Conservation (phyloP, 73 alveolate species). For the Paramecium sexaurelia region DNA sequence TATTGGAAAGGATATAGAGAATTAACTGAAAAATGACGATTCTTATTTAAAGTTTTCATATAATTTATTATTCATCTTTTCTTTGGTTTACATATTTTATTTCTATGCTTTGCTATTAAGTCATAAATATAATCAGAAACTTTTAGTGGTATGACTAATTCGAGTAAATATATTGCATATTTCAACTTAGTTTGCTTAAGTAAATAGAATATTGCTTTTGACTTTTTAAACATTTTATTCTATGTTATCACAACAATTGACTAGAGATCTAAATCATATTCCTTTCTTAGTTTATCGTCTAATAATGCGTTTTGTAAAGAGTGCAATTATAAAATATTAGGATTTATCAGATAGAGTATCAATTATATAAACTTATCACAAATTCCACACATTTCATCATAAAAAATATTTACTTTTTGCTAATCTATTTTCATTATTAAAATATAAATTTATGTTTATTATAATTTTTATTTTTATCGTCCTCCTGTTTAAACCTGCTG, state of each 20-base stretch:
- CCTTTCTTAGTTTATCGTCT: background rate
- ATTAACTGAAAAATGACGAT: slow-evolving; percentile 81
- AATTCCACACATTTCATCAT: slow-evolving; percentile 54
- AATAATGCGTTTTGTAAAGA: slow-evolving; percentile 1
- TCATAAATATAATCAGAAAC: background rate
- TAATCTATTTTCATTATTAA: background rate
- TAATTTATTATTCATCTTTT: background rate
- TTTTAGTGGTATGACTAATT: background rate
- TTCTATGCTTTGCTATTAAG: background rate
- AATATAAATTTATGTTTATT: background rate
- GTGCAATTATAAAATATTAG: background rate
- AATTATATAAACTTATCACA: slow-evolving; percentile 13
- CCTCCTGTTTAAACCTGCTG: background rate
- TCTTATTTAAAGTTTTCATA: background rate
- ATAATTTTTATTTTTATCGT: background rate
- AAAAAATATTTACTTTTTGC: slow-evolving; percentile 17
- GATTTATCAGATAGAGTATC: background rate
- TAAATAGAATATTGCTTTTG: background rate
- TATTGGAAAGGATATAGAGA: slow-evolving; percentile 89
- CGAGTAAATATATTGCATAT: background rate
- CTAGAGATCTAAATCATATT: slow-evolving; percentile 29
- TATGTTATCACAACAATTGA: background rate
- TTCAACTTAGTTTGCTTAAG: background rate
- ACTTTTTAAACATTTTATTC: background rate
- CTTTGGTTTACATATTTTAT: background rate